Conservation (phyloP, 2,329 filamentous ascomycete genomes). For the Colletotrichum acutatum region DNA sequence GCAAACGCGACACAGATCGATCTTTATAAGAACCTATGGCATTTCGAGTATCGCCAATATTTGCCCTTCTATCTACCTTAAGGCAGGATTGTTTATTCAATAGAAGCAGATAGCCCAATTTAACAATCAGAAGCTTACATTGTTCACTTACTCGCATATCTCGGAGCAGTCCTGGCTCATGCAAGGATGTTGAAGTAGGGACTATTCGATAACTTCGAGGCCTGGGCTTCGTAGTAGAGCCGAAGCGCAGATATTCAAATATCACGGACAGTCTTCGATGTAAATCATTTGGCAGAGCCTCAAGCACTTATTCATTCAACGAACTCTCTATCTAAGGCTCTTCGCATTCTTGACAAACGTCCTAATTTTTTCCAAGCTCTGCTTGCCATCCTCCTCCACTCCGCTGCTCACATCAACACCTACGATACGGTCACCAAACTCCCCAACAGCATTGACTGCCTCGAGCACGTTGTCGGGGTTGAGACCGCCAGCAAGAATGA, state of each 20-base stretch:
- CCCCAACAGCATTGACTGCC: constrained; percentile 71
- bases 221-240: not conserved
- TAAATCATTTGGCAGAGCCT: no score
- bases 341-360: constrained; percentile 84
- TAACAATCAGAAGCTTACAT: no score
- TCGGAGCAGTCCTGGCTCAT: not conserved
- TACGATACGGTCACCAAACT: constrained; percentile 69
- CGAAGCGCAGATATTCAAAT: not conserved
- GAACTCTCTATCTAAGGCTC: constrained; percentile 55
- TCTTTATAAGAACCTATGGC: not conserved
- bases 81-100: not conserved
- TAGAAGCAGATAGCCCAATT: not conserved
- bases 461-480: constrained; percentile 81
- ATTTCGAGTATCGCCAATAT: not conserved
- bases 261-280: not conserved
- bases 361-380: constrained; percentile 83
- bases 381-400: constrained; percentile 84
- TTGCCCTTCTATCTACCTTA: not conserved
- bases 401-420: constrained; percentile 96
- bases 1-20: not conserved
- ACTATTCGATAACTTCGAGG: not conserved
- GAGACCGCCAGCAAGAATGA: constrained; percentile 88
- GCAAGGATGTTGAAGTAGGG: not conserved
- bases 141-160: not conserved
- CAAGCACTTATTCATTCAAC: not conserved